Evolutionary conservation across 2,329 filamentous ascomycete genomes (phyloP), one percentile per base, ranked within the genome.

Genomic region (Tolypocladium tropicale): DNA sequence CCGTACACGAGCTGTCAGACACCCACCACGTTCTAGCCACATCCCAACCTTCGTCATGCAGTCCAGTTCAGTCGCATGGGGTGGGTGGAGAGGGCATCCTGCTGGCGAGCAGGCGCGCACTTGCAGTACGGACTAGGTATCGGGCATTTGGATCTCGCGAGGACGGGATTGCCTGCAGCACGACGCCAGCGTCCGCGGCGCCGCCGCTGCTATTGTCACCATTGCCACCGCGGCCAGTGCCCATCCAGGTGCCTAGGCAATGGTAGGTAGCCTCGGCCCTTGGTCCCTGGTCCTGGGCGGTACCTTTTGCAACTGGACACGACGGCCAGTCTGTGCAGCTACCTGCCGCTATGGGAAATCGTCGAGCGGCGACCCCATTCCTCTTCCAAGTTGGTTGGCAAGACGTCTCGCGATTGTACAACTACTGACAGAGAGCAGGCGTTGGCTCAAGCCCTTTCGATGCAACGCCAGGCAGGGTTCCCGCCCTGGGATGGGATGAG

Each of bases 401-500:
- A 28, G 52, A 55, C 16, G 28, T 53, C 54, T 53, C 43, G 54
- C 46, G 46, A 56, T 43, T 39, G 28, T 48, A n/a, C n/a, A n/a
- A n/a, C n/a, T n/a, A 34, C 49, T 34, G 39, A 57, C 51, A 50
- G 54, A 55, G 41, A 43, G 51, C 32, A 52, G 48, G 41, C 49
- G 36, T 58, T 53, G 43, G 50, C 30, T 58, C 59, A 59, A 58
- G 55, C 56, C 48, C n/a, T 55, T 53, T 55, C 53, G 18, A 56
- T 58, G 54, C 56, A 48, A 60, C 58, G 55, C 54, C 43, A 18
- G 54, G 43, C 59, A 58, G 57, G 59, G 59, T 57, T 58, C n/a
- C 32, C 33, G 51, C 18, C 37, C 55, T 53, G 56, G 54, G 55
- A 53, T 50, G 52, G 36, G 41, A 41, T 34, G 32, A 39, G 34